Base-by-base conservation (phyloP, 139 green algal genomes). In the Desmodesmus armatus region DNA sequence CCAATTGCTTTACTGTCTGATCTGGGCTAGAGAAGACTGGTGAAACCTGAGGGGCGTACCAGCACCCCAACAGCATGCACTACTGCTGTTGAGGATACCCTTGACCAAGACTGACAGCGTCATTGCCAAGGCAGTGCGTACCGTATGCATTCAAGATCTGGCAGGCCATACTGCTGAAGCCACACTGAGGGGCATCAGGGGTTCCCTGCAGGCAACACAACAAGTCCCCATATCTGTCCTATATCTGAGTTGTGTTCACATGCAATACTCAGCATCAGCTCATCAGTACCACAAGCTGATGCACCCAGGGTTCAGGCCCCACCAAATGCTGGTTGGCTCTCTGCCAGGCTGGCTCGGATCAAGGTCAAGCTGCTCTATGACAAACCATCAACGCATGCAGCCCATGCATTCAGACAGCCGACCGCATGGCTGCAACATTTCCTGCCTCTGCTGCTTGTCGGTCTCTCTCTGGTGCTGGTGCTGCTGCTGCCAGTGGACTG, bases 131-230 rank as follows among this genome's bases (percentile, higher is more conserved):
- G n/a, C n/a, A n/a, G n/a, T n/a, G n/a, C n/a, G n/a, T n/a, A 98
- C 96, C 94, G 58, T 99, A 98, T 6, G 92, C 92, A 55, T 97
- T 88, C 1, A 99, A 87, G 47, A 99, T 95, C 19, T 87, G 86
- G 88, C 93, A 96, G 21, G 93, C 96, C 90, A 95, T 96, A 76
- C 95, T 96, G 88, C 93, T 98, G 90, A 99, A 99, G 39, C 97
- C 97, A 67, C 97, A 99, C 88, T 94, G 90, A 0, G 97, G 97
- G 15, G 90, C 39, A 92, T 85, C 73, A 90, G 97, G 69, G 83
- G 85, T 82, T 88, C 97, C 93, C 87, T 90, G 76, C 39, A 40
- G 31, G 69, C 39, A 27, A 40, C 25, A 75, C 0, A 76, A 49
- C 0, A 53, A 21, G 33, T 74, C 15, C 31, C n/a, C 15, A 17